Base-by-base conservation (phyloP, 768 basidiomycete genomes). In the Termitomyces sp. region DNA sequence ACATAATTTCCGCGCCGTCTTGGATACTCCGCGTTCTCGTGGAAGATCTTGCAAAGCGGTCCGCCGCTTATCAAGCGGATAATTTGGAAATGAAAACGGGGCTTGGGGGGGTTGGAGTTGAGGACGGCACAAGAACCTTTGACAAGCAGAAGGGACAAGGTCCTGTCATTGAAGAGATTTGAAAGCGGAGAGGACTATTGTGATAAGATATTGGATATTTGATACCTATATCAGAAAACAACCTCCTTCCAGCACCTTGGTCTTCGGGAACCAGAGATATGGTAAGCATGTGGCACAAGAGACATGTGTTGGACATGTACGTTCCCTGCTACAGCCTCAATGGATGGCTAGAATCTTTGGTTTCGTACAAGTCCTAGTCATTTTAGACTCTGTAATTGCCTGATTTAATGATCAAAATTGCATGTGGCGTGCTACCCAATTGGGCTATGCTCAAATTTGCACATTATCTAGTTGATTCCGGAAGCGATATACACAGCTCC, bases 1-100 rank as follows among this genome's bases (percentile, higher is more conserved):
- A 86, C 62, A 66, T 85, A 7, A 58, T 81, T 22, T 75, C 80
- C 0, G 78, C 74, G n/a, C 80, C 86, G 1, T 63, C 73, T 42
- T 60, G 63, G 4, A 64, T 76, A 44, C 65, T 87, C 46, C 67
- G 65, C 48, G 64, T 65, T 9, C 66, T 85, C 36, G 69, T 78
- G 9, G 72, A 77, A 32, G 81, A 87, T 57, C 56, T 73, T 4
- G 16, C 56, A 27, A 68, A 69, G 36, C 64, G 41, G 51, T 62
- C 66, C 64, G 61, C 64, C 50, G 58, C 46, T 5, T 58, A 74
- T 22, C 67, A 66, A 41, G 34, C 24, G 12, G 59, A 55, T 27
- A 46, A 43, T n/a, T 10, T 18, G n/a, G 20, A 49, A 37, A 29
- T 41, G 29, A 13, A 49, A 34, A 7, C 22, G 34, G 37, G 10